Conservation (phyloP, 176 grass and related monocot species). For the Tuctoria greenei region DNA sequence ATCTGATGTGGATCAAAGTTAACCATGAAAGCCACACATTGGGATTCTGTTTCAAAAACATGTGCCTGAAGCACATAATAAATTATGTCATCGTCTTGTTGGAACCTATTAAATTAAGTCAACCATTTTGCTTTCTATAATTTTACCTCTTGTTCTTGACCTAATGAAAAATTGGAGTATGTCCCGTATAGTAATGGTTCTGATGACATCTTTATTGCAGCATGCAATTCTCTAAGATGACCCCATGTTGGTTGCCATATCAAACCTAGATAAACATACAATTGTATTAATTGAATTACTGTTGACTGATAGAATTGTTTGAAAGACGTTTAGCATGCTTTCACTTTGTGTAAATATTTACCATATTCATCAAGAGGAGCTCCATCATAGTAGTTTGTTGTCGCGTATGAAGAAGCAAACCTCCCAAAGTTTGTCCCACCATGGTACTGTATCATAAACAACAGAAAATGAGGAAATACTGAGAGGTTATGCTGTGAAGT, state of each 20-base stretch:
- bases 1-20: constrained; percentile 48
- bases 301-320: background rate
- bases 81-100: constrained; percentile 16
- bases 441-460: constrained; percentile 64
- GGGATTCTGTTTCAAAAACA: constrained; percentile 67
- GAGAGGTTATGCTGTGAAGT: background rate
- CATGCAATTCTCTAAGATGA: constrained; percentile 88
- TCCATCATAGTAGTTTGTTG: constrained; percentile 86
- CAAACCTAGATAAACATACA: constrained; percentile 46
- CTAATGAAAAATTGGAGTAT: constrained; percentile 63
- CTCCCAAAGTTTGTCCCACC: constrained; percentile 96
- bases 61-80: constrained; percentile 63
- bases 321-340: background rate
- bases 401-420: constrained; percentile 78
- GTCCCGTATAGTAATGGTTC: constrained; percentile 67
- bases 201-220: constrained; percentile 55
- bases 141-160: constrained; percentile 75
- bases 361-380: constrained; percentile 97
- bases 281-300: background rate
- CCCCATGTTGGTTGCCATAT: constrained; percentile 91
- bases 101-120: constrained; percentile 10
- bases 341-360: constrained; percentile 32
- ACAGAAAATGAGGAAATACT: background rate
- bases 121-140: background rate
- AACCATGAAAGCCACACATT: constrained; percentile 79